Base-by-base conservation (phyloP, 139 green algal species). In the Gonium pectorale region DNA sequence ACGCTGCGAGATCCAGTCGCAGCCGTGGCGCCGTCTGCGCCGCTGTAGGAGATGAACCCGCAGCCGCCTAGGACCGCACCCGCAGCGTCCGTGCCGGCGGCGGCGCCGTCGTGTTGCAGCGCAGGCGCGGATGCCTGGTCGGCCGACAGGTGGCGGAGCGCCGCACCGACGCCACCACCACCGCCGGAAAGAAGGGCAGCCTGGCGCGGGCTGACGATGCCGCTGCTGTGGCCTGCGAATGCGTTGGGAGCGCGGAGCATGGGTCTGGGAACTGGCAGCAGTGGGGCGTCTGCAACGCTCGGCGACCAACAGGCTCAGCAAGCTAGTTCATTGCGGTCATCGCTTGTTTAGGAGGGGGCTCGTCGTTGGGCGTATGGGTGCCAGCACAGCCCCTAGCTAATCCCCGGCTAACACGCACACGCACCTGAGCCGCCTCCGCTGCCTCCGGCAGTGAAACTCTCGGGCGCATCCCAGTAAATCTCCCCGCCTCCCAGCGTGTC, bases 381-480 rank as follows among this genome's bases (percentile, higher is more conserved):
- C 13, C 49, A 56, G 49, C 13, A 13, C 49, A 56, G 49, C 49
- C 17, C 22, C 19, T 9, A 27, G 9, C 19, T 9, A 64, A 33
- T n/a, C 56, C 22, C 27, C 9, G 6, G 56, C 19, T 27, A 9
- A 35, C 27, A 64, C 17, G 6, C 24, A 64, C 56, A 64, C 24
- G 27, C 56, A 15, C 22, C 22, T 22, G 22, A 27, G n/a, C 56
- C 56, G 13, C 17, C 49, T 17, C 49, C 17, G 13, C 49, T 56
- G 13, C 13, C 13, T 13, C 49, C 13, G 13, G 17, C 49, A 56
- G 13, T 56, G 49, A 67, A 80, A 37, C n/a, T 52, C 49, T 80
- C 72, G 24, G 52, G 51, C 22, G 72, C 72, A 35, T 80, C 72
- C 52, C 51, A 68, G 43, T 68, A 80, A 9, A 77, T n/a, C 6